A percentile compares a stretch with the other conserved stretches of the same genome.
Evolutionary conservation across 2,329 filamentous ascomycete species (phyloP).

Genomic region (Ophiostoma novo-ulmi): DNA sequence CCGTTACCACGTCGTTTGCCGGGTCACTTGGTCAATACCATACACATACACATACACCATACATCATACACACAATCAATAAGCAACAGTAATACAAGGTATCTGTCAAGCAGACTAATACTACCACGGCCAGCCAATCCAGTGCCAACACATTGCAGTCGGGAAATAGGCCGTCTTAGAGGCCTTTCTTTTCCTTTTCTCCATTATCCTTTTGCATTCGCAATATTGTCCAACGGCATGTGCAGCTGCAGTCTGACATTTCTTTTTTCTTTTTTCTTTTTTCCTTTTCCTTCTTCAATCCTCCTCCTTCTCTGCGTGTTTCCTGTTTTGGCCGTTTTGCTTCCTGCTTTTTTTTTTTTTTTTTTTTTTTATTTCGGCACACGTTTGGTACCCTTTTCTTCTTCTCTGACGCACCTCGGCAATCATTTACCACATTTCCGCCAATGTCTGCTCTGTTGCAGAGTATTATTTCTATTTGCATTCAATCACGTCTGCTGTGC

Average conservation of each 20-base stretch:
- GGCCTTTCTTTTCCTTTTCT: background rate
- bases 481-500: background rate
- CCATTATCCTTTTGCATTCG: background rate
- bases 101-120: too few species aligned
- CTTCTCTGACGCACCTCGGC: too few species aligned
- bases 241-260: background rate
- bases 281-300: background rate
- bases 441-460: too few species aligned
- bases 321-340: background rate
- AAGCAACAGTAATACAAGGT: too few species aligned
- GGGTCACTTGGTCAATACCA: background rate
- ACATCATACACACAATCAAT: too few species aligned
- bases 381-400: too few species aligned
- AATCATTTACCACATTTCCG: too few species aligned
- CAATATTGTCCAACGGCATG: background rate
- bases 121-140: background rate
- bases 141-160: background rate
- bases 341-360: background rate
- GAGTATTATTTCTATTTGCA: background rate
- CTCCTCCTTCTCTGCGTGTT: background rate
- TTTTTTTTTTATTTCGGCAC: background rate
- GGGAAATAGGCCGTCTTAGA: background rate
- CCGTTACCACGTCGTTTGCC: constrained; percentile 6
- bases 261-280: background rate
- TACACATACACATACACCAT: too few species aligned